These are phyloP conservation scores for Phytopythium ostracodes DNA, from an alignment of 352 stramenopile species.

Conservation along the genomic window DNA sequence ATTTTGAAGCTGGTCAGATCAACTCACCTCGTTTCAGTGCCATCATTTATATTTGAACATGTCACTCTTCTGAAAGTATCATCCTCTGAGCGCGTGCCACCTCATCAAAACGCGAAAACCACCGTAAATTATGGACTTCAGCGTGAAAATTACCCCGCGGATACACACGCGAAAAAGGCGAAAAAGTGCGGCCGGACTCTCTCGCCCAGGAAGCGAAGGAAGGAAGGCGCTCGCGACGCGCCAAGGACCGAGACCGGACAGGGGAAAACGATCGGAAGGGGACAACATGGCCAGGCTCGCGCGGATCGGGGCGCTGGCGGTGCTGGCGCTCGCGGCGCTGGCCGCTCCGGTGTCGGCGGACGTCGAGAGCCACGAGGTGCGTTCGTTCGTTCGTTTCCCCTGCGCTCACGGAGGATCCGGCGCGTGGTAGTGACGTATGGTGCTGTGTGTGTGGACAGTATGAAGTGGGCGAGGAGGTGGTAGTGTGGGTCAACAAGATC, in stretches of 20 bases:
- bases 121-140: background rate
- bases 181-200: background rate
- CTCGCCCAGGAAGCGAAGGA: background rate
- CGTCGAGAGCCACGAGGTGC: conserved; percentile 60
- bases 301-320: conserved; percentile 11
- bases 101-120: background rate
- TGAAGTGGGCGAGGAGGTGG: conserved; percentile 62
- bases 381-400: background rate
- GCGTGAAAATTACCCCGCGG: background rate
- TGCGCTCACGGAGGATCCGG: background rate
- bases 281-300: conserved; percentile 2
- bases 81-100: background rate
- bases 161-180: background rate
- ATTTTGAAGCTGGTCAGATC: background rate
- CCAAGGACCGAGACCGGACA: background rate
- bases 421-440: background rate
- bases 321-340: conserved; percentile 17
- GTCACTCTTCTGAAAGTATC: background rate
- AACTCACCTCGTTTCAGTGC: background rate
- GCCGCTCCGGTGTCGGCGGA: conserved; percentile 20
- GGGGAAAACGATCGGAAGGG: background rate
- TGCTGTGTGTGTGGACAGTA: conserved; percentile 53
- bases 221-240: background rate
- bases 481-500: conserved; percentile 98
- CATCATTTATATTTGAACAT: background rate